Evolutionary conservation across 257 asterid genomes (phyloP), one percentile per base, ranked within the genome.

Genomic region (Penstemon eatonii): DNA sequence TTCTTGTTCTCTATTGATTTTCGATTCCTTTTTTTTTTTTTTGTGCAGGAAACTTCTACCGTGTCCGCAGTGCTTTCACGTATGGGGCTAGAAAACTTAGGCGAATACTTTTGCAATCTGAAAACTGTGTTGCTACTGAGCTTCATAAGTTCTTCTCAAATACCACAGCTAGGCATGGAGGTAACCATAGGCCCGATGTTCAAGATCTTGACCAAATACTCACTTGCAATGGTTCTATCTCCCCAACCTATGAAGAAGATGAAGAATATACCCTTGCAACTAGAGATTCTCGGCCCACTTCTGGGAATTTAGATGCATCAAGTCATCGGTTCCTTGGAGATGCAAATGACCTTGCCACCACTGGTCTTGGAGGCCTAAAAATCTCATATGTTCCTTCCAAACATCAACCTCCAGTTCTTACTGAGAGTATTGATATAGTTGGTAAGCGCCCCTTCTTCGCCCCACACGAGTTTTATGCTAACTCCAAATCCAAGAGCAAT

Each of bases 31-130:
- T 42, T 39, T 11, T 25, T 25, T 25, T 60, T 6, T 62, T 72
- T 41, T 73, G 46, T 49, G 36, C 69, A 92, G 98, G 95, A 65
- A 92, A 87, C 78, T 92, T 81, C 75, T 92, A 70, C 76, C 87
- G 96, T 43, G 88, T 92, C 68, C 86, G 94, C 69, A 92, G 96
- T 65, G 98, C 98, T 52, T 86, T 92, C 74, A 82, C 84, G 38
- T 92, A 80, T 68, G 98, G 96, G 65, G 92, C 96, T 54, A 78
- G 83, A 69, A 89, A 88, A 68, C 96, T 92, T 40, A 84, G 78
- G 5, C 75, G 54, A 39, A 83, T 92, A 63, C 89, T 92, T 51
- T 6, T 51, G 45, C 88, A 80, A 75, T 81, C 90, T 0, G 83
- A 76, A 63, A 81, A 76, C 52, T 72, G 74, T 7, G 82, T 89